Percentiles rank a stretch among this genome's conserved stretches.
Conservation (phyloP, 176 grass and related monocot species). For the Cenchrus fungigraminus region DNA sequence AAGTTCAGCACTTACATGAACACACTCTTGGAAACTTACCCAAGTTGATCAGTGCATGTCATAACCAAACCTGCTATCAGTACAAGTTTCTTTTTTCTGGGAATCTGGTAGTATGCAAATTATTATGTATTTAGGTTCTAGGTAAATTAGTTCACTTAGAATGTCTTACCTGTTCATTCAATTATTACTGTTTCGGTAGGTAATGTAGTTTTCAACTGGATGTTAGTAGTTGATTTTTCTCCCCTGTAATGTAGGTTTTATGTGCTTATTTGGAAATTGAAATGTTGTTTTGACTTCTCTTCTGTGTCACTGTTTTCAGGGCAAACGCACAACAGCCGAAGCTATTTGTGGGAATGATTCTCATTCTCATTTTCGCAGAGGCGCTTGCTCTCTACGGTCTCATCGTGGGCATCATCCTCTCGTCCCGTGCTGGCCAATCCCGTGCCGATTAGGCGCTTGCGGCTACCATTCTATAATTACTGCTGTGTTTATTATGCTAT, state of each 20-base stretch:
- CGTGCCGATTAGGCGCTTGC: constrained; percentile 55
- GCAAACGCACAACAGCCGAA: constrained; percentile 85
- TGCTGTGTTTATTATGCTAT: constrained; percentile 34
- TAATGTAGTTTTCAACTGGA: neutral
- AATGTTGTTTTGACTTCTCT: constrained; percentile 18
- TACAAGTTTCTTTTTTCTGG: neutral
- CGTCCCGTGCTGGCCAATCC: constrained; percentile 78
- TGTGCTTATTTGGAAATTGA: neutral
- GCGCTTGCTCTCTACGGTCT: constrained; percentile 76
- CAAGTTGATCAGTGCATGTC: neutral
- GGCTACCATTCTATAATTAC: constrained; percentile 5
- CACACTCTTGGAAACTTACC: neutral
- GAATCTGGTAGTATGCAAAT: neutral
- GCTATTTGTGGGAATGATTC: constrained; percentile 84
- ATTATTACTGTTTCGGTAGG: neutral
- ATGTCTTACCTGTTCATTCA: neutral
- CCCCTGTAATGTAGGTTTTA: neutral
- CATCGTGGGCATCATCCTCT: constrained; percentile 82
- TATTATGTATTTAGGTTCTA: neutral
- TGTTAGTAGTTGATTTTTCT: neutral
- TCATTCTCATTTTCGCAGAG: constrained; percentile 86
- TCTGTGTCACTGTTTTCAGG: constrained; percentile 29
- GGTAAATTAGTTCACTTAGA: neutral
- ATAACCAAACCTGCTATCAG: neutral
- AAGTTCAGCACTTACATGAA: neutral